These are phyloP conservation scores for Fusarium setosum DNA, from an alignment of 2,329 filamentous ascomycete species.

Conservation along the genomic window DNA sequence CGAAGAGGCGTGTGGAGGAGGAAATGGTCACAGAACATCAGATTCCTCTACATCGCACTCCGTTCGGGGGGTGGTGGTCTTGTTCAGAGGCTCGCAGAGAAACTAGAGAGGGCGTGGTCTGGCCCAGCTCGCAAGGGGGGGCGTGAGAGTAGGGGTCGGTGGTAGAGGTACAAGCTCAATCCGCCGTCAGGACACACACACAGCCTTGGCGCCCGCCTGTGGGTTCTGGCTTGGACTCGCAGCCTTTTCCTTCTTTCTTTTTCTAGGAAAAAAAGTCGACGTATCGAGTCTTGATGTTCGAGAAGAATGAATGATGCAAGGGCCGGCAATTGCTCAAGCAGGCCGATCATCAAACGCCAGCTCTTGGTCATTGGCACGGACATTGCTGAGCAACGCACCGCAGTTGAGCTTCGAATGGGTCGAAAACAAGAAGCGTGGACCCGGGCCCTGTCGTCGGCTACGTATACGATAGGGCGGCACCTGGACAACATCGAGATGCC, in stretches of 20 bases:
- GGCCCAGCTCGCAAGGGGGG: slow-evolving; percentile 24
- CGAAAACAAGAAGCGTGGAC: slow-evolving; percentile 34
- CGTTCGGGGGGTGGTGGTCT: slow-evolving; percentile 30
- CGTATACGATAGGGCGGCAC: slow-evolving; percentile 37
- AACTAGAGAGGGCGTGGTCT: slow-evolving; percentile 31
- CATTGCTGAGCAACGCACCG: slow-evolving; percentile 26
- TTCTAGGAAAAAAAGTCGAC: slow-evolving; percentile 1
- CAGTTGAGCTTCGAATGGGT: slow-evolving; percentile 27
- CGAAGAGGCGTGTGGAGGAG: slow-evolving; percentile 33
- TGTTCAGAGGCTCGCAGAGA: slow-evolving; percentile 20
- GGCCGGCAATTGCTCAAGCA: not conserved
- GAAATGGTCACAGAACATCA: slow-evolving; percentile 38
- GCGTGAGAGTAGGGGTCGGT: slow-evolving; percentile 12
- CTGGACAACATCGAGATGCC: slow-evolving; percentile 39
- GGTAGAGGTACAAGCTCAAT: slow-evolving; percentile 30
- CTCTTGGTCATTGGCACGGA: slow-evolving; percentile 12
- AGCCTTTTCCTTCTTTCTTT: slow-evolving; percentile 8
- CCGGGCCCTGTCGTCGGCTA: slow-evolving; percentile 35
- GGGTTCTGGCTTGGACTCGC: slow-evolving; percentile 18
- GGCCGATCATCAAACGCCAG: not conserved
- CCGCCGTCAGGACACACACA: slow-evolving; percentile 24
- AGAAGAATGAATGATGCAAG: slow-evolving; percentile 29
- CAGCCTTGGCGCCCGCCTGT: slow-evolving; percentile 32
- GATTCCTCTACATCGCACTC: slow-evolving; percentile 36
- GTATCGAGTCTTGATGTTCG: slow-evolving; percentile 20